A percentile compares a stretch with the other conserved stretches of the same genome.
These are phyloP conservation scores for Fistulifera solaris DNA, from an alignment of 108 stramenopile species.

Conservation along the genomic window DNA sequence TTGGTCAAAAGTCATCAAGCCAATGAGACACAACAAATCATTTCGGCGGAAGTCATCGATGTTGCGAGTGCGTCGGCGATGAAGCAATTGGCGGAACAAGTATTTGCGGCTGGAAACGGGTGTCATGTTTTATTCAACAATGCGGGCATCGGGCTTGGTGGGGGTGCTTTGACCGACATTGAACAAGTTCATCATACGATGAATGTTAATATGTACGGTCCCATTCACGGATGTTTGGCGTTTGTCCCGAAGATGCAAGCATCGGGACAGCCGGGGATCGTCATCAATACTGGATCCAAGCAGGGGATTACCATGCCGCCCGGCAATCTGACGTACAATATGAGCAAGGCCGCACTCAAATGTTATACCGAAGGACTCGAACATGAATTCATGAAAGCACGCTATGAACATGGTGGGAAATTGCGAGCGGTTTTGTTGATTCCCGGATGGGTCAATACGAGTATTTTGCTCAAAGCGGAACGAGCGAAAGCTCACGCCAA, in stretches of 20 bases:
- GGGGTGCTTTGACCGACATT: slow-evolving; percentile 38
- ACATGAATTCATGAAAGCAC: slow-evolving; percentile 32
- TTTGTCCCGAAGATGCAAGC: slow-evolving; percentile 52
- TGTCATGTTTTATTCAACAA: slow-evolving; percentile 50
- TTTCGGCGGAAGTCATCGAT: slow-evolving; percentile 27
- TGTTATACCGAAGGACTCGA: slow-evolving; percentile 48
- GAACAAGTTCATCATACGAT: slow-evolving; percentile 16
- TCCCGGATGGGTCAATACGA: slow-evolving; percentile 57
- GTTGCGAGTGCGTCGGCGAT: slow-evolving; percentile 22
- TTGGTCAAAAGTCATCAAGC: slow-evolving; percentile 10
- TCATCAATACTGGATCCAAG: slow-evolving; percentile 57
- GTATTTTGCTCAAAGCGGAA: slow-evolving; percentile 30
- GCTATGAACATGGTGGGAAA: slow-evolving; percentile 11
- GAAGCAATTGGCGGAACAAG: slow-evolving; percentile 21
- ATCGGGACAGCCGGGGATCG: slow-evolving; percentile 25
- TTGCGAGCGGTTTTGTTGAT: slow-evolving; percentile 34
- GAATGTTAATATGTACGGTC: slow-evolving; percentile 41
- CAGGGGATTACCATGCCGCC: slow-evolving; percentile 60
- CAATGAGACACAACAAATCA: neutral
- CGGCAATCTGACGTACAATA: slow-evolving; percentile 46
- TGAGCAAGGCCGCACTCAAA: slow-evolving; percentile 51
- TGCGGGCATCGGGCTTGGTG: slow-evolving; percentile 35
- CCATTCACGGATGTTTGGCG: slow-evolving; percentile 42
- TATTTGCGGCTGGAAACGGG: slow-evolving; percentile 17
- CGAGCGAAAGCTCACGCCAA: slow-evolving; percentile 14